Base-by-base conservation (phyloP, 2,329 filamentous ascomycete species). In the Exophiala lecanii-corni region DNA sequence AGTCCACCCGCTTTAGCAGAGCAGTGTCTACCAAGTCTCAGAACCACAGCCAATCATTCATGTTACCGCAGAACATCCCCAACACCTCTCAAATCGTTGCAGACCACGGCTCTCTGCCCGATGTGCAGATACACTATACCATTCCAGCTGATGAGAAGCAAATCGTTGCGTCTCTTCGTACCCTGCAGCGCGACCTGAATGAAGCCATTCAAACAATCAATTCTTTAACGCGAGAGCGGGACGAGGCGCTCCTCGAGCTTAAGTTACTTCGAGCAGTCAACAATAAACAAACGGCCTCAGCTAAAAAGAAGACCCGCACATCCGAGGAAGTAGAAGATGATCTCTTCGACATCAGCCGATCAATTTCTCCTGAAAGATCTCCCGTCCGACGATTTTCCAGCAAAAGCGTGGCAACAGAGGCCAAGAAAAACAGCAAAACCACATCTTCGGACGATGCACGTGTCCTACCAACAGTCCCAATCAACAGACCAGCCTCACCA, bases 61-160 rank as follows among this genome's bases (percentile, higher is more conserved):
- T 56, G 25, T 40, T 56, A 6, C 52, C 54, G n/a, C 41, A 39
- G n/a, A 50, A 55, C 31, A 49, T 56, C 7, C 54, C 52, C 26
- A 55, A 56, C 36, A 53, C 52, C n/a, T 56, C 54, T 17, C 43
- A 53, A 28, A 55, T 56, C 21, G 31, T 56, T 28, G 47, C 52
- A 9, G 52, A 55, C 36, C 48, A 54, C 10, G 54, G 54, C 28
- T 43, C 44, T 12, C 39, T 56, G 16, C 54, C 51, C 6, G 48
- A 51, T 34, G 41, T 56, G 18, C 52, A 54, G 19, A 41, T 55
- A 9, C 52, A 53, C 36, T 55, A 56, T 48, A 42, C 41, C 15
- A 36, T 56, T 16, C 54, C 54, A 9, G 52, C 52, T 28, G 54
- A 56, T 21, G 54, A 56, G 46, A 56, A 56, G 43, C 52, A 56